A percentile compares a stretch with the other conserved stretches of the same genome.
phyloP scores from a whole-genome alignment of 1,139 yeast species.

The Geotrichum siamense region DNA sequence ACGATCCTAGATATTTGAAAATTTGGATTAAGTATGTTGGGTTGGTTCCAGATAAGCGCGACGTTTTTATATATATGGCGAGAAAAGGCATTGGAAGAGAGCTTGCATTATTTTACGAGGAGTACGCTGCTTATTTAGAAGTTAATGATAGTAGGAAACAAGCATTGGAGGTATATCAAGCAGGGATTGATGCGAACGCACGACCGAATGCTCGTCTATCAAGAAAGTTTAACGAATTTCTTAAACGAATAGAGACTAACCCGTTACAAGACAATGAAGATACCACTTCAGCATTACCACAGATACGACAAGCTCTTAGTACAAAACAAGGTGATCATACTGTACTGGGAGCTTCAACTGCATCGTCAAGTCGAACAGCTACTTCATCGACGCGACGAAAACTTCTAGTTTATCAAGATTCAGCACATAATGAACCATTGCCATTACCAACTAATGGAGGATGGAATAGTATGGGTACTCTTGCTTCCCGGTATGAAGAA shows the following conservation, averaged over 20 bases:
- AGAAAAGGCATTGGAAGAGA: conserved; percentile 65
- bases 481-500: conserved; percentile 54
- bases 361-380: conserved; percentile 19
- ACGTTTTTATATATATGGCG: conserved; percentile 64
- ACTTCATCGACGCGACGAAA: conserved; percentile 18
- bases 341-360: conserved; percentile 5
- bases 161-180: conserved; percentile 55
- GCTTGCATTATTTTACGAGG: conserved; percentile 70
- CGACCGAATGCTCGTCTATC: conserved; percentile 54
- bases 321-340: conserved; percentile 8
- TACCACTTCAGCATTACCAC: conserved; percentile 29
- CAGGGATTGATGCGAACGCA: conserved; percentile 57
- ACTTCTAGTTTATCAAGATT: conserved; percentile 32
- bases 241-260: conserved; percentile 33
- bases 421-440: conserved; percentile 23
- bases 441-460: conserved; percentile 19
- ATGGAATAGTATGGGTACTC: conserved; percentile 49
- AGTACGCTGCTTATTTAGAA: conserved; percentile 65
- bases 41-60: conserved; percentile 64
- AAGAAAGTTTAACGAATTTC: conserved; percentile 45
- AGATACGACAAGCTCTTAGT: conserved; percentile 18
- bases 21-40: conserved; percentile 75
- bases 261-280: conserved; percentile 32
- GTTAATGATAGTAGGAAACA: conserved; percentile 44
- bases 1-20: conserved; percentile 71